Evolutionary conservation across 495 filamentous ascomycete genomes (phyloP).

Genomic region (Aspergillus indologenus): DNA sequence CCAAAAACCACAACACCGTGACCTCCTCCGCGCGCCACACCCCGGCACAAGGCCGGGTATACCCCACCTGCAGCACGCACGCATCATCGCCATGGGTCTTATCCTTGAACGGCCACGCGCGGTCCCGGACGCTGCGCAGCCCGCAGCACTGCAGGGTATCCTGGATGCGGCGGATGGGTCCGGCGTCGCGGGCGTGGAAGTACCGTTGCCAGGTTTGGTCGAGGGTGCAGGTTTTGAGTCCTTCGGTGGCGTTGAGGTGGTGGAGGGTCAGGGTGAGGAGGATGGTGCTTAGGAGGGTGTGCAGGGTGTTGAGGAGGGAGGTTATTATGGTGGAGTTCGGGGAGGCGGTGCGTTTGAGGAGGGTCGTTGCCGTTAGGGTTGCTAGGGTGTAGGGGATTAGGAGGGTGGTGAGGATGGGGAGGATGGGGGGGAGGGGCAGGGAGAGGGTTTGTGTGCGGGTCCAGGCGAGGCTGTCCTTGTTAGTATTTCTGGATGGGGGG

Average conservation of each 20-base stretch:
- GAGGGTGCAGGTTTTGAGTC: constrained; percentile 48
- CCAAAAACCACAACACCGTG: constrained; percentile 26
- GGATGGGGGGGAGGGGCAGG: constrained; percentile 26
- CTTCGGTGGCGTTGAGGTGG: constrained; percentile 43
- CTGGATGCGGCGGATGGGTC: constrained; percentile 58
- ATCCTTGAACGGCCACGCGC: constrained; percentile 56
- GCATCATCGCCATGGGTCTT: constrained; percentile 27
- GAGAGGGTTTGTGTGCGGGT: constrained; percentile 17
- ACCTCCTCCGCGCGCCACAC: constrained; percentile 27
- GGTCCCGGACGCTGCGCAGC: constrained; percentile 50
- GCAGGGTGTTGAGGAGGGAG: constrained; percentile 14
- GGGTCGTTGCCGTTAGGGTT: constrained; percentile 3
- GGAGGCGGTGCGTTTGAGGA: constrained; percentile 5
- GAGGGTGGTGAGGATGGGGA: constrained; percentile 27
- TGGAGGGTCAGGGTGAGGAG: constrained; percentile 56
- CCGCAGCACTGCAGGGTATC: constrained; percentile 66
- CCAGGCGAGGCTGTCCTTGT: constrained; percentile 26
- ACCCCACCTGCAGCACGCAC: constrained; percentile 29
- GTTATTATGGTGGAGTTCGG: background rate
- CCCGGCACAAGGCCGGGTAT: constrained; percentile 25
- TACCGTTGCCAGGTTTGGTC: constrained; percentile 51
- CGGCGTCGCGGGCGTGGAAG: constrained; percentile 45
- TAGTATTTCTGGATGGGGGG: constrained; percentile 1
- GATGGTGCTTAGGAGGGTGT: constrained; percentile 26
- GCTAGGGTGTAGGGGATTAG: constrained; percentile 19